phyloP scores from a whole-genome alignment of 345 rosid species.

The Murraya koenigii region DNA sequence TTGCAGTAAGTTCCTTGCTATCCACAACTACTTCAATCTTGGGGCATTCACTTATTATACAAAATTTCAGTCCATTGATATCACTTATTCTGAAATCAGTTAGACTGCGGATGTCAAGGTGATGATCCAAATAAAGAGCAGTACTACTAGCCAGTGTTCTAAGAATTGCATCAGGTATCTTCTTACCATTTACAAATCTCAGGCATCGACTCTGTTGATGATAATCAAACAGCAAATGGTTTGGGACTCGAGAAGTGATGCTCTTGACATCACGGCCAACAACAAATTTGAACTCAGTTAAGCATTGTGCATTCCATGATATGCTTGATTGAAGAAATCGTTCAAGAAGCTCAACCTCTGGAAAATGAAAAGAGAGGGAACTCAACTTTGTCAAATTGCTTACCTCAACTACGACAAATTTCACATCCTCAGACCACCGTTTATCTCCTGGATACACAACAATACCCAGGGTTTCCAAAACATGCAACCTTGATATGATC shows the following conservation, averaged over 20 bases:
- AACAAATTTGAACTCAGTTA: constrained; percentile 17
- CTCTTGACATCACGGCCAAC: constrained; percentile 22
- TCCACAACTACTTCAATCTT: constrained; percentile 3
- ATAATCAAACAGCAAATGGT: constrained; percentile 1
- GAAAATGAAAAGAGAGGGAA: not conserved
- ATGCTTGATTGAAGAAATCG: not conserved
- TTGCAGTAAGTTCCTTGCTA: not conserved
- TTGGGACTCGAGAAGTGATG: constrained; percentile 10
- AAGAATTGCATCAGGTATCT: not conserved
- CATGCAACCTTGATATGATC: not conserved
- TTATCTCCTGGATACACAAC: not conserved
- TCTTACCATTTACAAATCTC: constrained; percentile 15
- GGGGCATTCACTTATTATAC: constrained; percentile 12
- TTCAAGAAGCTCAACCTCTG: not conserved
- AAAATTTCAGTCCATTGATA: constrained; percentile 11
- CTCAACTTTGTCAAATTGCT: not conserved
- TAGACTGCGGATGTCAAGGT: constrained; percentile 9
- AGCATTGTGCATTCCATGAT: not conserved
- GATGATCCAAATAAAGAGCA: constrained; percentile 22
- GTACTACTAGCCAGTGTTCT: constrained; percentile 1
- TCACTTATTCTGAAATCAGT: constrained; percentile 15
- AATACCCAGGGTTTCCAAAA: not conserved
- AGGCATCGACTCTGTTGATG: constrained; percentile 5
- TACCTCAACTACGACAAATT: not conserved
- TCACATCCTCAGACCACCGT: not conserved